These are phyloP conservation scores for Aspergillus sp. DNA, from an alignment of 2,329 filamentous ascomycete genomes.

Conservation along the genomic window DNA sequence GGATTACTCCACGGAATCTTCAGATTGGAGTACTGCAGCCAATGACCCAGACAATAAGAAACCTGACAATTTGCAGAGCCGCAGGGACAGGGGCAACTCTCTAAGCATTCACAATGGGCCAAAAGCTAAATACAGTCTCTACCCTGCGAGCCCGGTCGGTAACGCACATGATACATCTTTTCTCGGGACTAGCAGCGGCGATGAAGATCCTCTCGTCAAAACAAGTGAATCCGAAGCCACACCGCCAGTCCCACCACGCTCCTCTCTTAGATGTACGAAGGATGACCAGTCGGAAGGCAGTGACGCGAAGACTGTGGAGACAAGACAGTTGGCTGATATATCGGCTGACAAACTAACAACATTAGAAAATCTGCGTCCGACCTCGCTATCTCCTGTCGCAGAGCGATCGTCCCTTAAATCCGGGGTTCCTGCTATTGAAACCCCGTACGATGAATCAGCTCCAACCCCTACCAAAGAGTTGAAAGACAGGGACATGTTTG, in stretches of 20 bases:
- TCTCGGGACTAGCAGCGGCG: constrained; percentile 36
- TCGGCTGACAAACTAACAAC: constrained; percentile 10
- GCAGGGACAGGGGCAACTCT: constrained; percentile 27
- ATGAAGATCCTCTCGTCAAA: constrained; percentile 28
- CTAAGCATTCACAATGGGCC: constrained; percentile 22
- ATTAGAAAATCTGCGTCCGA: constrained; percentile 15
- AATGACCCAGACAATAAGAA: constrained; percentile 20
- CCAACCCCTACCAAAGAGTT: not conserved
- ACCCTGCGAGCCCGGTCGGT: constrained; percentile 24
- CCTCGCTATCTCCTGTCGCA: constrained; percentile 27
- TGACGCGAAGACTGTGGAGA: constrained; percentile 9
- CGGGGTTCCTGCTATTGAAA: constrained; percentile 9
- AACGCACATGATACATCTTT: constrained; percentile 31
- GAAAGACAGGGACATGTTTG: constrained; percentile 9
- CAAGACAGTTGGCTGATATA: constrained; percentile 2
- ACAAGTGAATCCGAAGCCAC: constrained; percentile 21
- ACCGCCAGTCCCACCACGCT: constrained; percentile 7
- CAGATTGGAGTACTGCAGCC: constrained; percentile 19
- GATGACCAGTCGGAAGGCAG: constrained; percentile 11
- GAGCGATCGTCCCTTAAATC: constrained; percentile 27
- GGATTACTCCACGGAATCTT: constrained; percentile 23
- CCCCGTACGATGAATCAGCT: constrained; percentile 5
- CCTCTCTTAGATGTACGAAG: constrained; percentile 12
- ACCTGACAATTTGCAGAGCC: constrained; percentile 15
- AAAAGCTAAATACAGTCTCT: constrained; percentile 29